Evolutionary conservation across 1,284 basidiomycete species (phyloP).

Genomic region (Naganishia cerealis): DNA sequence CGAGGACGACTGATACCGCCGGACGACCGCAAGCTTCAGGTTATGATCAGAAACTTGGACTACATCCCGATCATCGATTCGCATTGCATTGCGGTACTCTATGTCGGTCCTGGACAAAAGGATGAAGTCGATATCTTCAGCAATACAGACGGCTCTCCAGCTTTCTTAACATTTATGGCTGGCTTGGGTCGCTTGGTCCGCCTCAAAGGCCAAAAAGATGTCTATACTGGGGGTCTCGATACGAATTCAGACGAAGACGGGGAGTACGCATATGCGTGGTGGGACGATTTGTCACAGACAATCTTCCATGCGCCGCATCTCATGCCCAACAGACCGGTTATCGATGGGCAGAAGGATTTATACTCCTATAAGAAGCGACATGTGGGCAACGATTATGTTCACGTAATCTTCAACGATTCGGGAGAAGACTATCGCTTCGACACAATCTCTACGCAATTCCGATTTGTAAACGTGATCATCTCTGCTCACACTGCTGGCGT

Average conservation of each 20-base stretch:
- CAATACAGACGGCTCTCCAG: slow-evolving; percentile 89
- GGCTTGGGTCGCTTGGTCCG: slow-evolving; percentile 85
- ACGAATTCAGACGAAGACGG: slow-evolving; percentile 78
- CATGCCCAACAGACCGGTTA: slow-evolving; percentile 79
- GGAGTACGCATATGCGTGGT: slow-evolving; percentile 92
- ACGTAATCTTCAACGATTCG: slow-evolving; percentile 97
- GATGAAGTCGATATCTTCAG: slow-evolving; percentile 81
- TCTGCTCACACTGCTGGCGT: slow-evolving; percentile 85
- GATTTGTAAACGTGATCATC: slow-evolving; percentile 96
- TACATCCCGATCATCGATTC: slow-evolving; percentile 93
- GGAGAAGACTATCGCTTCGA: slow-evolving; percentile 83
- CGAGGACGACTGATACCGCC: slow-evolving; percentile 56
- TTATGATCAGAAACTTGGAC: slow-evolving; percentile 70
- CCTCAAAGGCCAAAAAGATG: slow-evolving; percentile 84
- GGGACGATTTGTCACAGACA: slow-evolving; percentile 94
- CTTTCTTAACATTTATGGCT: slow-evolving; percentile 88
- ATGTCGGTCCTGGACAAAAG: slow-evolving; percentile 88
- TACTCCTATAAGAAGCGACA: slow-evolving; percentile 84
- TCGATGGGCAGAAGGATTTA: slow-evolving; percentile 57
- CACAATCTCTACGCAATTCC: slow-evolving; percentile 88
- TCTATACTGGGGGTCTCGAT: slow-evolving; percentile 92
- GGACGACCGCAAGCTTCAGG: slow-evolving; percentile 56
- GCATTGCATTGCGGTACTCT: slow-evolving; percentile 93
- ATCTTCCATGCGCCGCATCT: slow-evolving; percentile 95
- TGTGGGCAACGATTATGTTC: slow-evolving; percentile 91